Conservation (phyloP, 2,329 filamentous ascomycete genomes). For the Monosporascus sp. region DNA sequence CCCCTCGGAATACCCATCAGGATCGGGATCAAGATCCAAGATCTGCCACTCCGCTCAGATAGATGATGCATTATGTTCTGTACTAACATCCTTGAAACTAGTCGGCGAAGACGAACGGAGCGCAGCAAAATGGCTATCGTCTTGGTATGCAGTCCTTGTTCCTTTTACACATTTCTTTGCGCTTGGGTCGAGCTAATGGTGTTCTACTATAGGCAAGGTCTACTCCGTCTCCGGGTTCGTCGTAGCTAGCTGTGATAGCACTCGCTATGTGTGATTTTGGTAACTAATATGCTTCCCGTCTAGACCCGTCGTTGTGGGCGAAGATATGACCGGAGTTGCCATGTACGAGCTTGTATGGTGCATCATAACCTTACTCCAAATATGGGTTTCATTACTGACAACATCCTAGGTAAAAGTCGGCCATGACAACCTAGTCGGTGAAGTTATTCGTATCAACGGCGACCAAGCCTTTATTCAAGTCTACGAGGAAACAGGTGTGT, state of each 20-base stretch:
- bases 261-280: slow-evolving; percentile 2
- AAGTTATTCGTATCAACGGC: slow-evolving; percentile 95
- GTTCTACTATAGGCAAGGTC: slow-evolving; percentile 47
- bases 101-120: slow-evolving; percentile 26
- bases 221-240: slow-evolving; percentile 58
- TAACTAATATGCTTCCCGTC: slow-evolving; percentile 26
- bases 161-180: not conserved
- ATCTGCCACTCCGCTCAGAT: no score
- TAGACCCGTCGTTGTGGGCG: slow-evolving; percentile 89
- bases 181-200: slow-evolving; percentile 3
- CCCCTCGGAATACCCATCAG: not conserved
- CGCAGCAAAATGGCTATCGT: slow-evolving; percentile 23
- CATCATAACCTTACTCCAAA: not conserved
- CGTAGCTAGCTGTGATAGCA: slow-evolving; percentile 2
- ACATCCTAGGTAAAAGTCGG: slow-evolving; percentile 73
- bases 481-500: slow-evolving; percentile 93
- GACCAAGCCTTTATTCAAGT: slow-evolving; percentile 98
- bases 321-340: slow-evolving; percentile 97
- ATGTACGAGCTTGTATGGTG: slow-evolving; percentile 93
- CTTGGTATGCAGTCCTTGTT: slow-evolving; percentile 17
- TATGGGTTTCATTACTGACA: slow-evolving; percentile 3
- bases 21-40: no score
- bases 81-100: not conserved
- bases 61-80: no score
- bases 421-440: slow-evolving; percentile 85